These are phyloP conservation scores for Anthostomella pinea DNA, from an alignment of 2,329 filamentous ascomycete species.

Conservation along the genomic window DNA sequence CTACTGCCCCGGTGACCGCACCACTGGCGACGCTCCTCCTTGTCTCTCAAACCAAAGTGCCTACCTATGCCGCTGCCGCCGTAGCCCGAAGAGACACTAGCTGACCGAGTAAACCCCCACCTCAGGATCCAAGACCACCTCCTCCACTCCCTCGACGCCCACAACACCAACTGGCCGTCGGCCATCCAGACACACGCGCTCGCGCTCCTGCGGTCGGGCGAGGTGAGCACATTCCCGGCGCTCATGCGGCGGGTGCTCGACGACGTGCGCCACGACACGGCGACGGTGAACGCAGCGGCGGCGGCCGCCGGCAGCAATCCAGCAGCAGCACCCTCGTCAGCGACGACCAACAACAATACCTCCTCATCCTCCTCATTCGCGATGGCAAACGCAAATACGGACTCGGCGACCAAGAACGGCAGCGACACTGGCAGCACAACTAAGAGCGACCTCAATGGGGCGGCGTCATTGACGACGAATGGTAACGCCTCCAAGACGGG, in stretches of 20 bases:
- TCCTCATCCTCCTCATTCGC: slow-evolving; percentile 5
- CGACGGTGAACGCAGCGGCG: slow-evolving; percentile 31
- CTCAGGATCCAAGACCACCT: slow-evolving; percentile 62
- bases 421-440: slow-evolving; percentile 16
- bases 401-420: slow-evolving; percentile 17
- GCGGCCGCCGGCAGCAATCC: slow-evolving; percentile 21
- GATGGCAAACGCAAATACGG: too few species aligned
- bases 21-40: too few species aligned
- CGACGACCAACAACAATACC: slow-evolving; percentile 16
- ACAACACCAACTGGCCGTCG: slow-evolving; percentile 62
- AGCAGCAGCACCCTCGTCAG: slow-evolving; percentile 24
- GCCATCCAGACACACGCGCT: slow-evolving; percentile 58
- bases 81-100: neutral
- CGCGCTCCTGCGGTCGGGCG: slow-evolving; percentile 56
- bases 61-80: too few species aligned
- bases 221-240: slow-evolving; percentile 58
- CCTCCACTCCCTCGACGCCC: slow-evolving; percentile 59
- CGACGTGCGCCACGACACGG: slow-evolving; percentile 55
- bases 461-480: slow-evolving; percentile 18
- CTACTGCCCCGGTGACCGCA: too few species aligned
- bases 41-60: too few species aligned
- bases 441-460: slow-evolving; percentile 28
- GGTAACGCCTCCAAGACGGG: slow-evolving; percentile 16
- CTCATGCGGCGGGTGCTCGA: slow-evolving; percentile 60
- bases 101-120: slow-evolving; percentile 4